Evolutionary conservation across 1,139 yeast species (phyloP).

Genomic region (Scheffersomyces parashehatae): DNA sequence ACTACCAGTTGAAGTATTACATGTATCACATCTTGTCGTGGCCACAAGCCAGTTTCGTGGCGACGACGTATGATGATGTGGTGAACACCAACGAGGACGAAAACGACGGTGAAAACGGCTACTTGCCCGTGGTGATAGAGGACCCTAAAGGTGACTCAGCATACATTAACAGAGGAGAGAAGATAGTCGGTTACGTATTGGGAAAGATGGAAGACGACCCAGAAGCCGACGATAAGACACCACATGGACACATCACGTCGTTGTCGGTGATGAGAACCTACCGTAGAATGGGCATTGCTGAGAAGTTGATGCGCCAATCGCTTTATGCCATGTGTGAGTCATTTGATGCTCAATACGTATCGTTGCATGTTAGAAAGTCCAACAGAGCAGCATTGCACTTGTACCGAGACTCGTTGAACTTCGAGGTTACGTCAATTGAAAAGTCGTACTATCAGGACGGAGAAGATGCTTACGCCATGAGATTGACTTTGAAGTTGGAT

Average conservation of each 20-base stretch:
- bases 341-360: constrained; percentile 80
- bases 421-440: constrained; percentile 80
- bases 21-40: constrained; percentile 91
- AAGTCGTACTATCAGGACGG: constrained; percentile 93
- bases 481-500: constrained; percentile 58
- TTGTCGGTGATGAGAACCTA: constrained; percentile 94
- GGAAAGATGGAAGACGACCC: constrained; percentile 98
- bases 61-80: constrained; percentile 62
- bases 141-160: constrained; percentile 56
- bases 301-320: constrained; percentile 87
- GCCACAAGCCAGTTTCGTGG: constrained; percentile 98
- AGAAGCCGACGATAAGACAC: constrained; percentile 66
- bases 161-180: constrained; percentile 66
- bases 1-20: constrained; percentile 88
- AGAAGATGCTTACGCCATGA: constrained; percentile 98
- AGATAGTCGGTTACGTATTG: constrained; percentile 89
- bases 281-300: constrained; percentile 94
- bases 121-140: constrained; percentile 22
- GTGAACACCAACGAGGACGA: constrained; percentile 16
- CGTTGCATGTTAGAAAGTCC: constrained; percentile 90
- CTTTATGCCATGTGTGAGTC: constrained; percentile 76
- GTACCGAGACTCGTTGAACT: constrained; percentile 81
- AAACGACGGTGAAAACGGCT: constrained; percentile 22
- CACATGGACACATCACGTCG: constrained; percentile 94
- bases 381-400: constrained; percentile 93